Conservation (phyloP, 805 yeast genomes). For the Starmerella floris region DNA sequence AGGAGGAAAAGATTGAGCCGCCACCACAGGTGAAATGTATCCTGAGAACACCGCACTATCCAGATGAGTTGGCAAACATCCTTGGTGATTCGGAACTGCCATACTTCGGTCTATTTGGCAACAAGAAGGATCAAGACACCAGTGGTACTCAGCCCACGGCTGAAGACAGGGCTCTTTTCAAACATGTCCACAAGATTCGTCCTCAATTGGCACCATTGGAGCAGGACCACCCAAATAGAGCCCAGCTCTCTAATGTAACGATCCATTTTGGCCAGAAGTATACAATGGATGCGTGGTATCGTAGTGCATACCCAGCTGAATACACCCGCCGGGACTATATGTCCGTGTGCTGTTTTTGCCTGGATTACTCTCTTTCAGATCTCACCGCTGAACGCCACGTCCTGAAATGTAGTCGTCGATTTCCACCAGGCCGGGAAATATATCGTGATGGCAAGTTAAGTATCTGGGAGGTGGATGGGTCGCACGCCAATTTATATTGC, state of each 20-base stretch:
- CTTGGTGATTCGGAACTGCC: slow-evolving; percentile 14
- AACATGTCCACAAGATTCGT: background rate
- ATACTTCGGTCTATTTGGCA: slow-evolving; percentile 11
- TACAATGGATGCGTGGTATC: slow-evolving; percentile 83
- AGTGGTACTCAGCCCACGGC: slow-evolving; percentile 10
- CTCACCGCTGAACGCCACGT: slow-evolving; percentile 56
- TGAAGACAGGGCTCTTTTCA: slow-evolving; percentile 11
- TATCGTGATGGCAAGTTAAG: slow-evolving; percentile 54
- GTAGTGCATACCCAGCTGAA: slow-evolving; percentile 86
- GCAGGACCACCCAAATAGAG: background rate
- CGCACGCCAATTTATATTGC: slow-evolving; percentile 67
- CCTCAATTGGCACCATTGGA: background rate
- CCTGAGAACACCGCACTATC: slow-evolving; percentile 6
- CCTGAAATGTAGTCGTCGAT: slow-evolving; percentile 53
- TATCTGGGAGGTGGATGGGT: slow-evolving; percentile 87
- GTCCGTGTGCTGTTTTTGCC: slow-evolving; percentile 71
- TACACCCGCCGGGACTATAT: slow-evolving; percentile 49
- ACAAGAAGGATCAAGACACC: background rate
- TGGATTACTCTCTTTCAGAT: slow-evolving; percentile 63
- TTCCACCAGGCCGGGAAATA: slow-evolving; percentile 88
- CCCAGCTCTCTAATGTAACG: slow-evolving; percentile 21
- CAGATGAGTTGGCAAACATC: slow-evolving; percentile 11
- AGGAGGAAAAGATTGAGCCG: background rate
- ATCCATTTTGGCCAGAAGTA: slow-evolving; percentile 52
- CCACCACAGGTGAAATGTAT: slow-evolving; percentile 3